Percentiles rank a stretch among this genome's conserved stretches.
Conservation (phyloP, 208 protist genomes). For the Crithidia mellificae region DNA sequence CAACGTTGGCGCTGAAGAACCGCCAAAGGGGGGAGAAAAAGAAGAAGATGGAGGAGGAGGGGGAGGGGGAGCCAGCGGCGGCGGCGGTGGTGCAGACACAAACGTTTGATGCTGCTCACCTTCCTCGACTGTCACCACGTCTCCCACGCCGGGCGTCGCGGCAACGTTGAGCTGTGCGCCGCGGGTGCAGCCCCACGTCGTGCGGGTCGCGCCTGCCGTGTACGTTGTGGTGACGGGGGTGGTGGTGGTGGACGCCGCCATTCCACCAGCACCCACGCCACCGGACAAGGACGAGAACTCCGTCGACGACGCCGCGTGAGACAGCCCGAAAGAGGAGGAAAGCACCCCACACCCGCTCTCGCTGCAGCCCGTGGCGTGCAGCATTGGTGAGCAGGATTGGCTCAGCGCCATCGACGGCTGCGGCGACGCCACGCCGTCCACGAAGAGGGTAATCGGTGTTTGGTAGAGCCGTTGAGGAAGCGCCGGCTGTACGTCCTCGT, state of each 20-base stretch:
- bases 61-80: neutral
- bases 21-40: too few relatives aligned
- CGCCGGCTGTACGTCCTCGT: constrained; percentile 9
- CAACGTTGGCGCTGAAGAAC: too few relatives aligned
- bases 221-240: too few relatives aligned
- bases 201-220: too few relatives aligned
- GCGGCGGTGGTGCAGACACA: neutral
- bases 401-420: neutral
- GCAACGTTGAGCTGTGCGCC: neutral
- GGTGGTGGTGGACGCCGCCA: neutral
- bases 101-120: neutral
- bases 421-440: neutral
- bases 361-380: neutral
- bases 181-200: constrained; percentile 7
- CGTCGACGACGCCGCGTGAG: neutral
- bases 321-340: constrained; percentile 7
- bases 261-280: neutral
- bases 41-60: neutral
- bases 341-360: constrained; percentile 1
- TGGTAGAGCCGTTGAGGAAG: constrained; percentile 11
- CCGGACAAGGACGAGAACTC: neutral
- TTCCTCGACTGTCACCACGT: neutral
- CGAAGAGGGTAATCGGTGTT: constrained; percentile 9
- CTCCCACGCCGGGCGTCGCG: neutral
- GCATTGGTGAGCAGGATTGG: neutral